Conservation (phyloP, 345 rosid genomes). For the Populus simonii region DNA sequence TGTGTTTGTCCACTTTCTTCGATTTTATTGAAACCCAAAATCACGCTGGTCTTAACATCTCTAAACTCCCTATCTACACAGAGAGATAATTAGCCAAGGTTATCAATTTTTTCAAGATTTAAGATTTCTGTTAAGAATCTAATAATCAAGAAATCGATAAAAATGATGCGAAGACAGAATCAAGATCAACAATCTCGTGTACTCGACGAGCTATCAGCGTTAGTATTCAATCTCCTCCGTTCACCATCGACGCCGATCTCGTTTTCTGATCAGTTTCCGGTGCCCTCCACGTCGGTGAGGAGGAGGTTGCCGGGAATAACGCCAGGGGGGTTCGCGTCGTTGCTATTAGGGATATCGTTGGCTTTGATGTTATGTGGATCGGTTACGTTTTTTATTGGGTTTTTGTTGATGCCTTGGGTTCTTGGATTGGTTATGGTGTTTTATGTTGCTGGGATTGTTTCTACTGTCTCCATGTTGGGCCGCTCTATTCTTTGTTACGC, state of each 20-base stretch:
- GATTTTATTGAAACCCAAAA: constrained; percentile 16
- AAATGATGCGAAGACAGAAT: constrained; percentile 52
- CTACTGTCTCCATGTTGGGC: constrained; percentile 63
- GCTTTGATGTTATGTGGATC: constrained; percentile 88
- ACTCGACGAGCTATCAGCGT: constrained; percentile 61
- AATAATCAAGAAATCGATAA: background rate
- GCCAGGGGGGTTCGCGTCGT: constrained; percentile 78
- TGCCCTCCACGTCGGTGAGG: constrained; percentile 9
- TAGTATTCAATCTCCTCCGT: constrained; percentile 64
- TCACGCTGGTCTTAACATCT: background rate
- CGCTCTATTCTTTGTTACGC: constrained; percentile 57
- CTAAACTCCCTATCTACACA: background rate
- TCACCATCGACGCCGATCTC: constrained; percentile 54
- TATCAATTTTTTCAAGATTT: background rate
- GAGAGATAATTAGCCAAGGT: background rate
- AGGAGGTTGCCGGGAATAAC: constrained; percentile 45
- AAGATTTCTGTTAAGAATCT: background rate
- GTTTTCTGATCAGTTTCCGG: constrained; percentile 36
- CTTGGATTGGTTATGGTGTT: constrained; percentile 65
- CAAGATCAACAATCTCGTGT: constrained; percentile 53
- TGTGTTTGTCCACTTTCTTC: constrained; percentile 41
- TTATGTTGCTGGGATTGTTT: constrained; percentile 74
- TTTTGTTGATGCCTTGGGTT: constrained; percentile 94
- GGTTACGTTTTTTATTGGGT: constrained; percentile 86
- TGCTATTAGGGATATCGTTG: constrained; percentile 77